Conservation (phyloP, 345 rosid species). For the Aquilaria malaccensis region DNA sequence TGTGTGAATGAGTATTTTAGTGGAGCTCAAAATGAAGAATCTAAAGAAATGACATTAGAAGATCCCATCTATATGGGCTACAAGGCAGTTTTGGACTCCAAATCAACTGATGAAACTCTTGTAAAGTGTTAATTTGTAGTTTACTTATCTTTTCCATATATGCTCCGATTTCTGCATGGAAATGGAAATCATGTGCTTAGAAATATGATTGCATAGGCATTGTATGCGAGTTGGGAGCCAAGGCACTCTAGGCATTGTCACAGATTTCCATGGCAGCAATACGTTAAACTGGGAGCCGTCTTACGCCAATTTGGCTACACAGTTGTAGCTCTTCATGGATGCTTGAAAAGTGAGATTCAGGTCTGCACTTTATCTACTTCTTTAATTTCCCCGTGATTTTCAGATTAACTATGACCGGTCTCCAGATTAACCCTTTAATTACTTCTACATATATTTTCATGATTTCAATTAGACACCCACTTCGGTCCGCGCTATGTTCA, state of each 20-base stretch:
- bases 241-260: conserved; percentile 49
- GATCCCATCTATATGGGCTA: conserved; percentile 69
- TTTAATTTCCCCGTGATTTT: background rate
- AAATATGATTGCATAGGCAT: conserved; percentile 32
- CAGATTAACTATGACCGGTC: too few relatives aligned
- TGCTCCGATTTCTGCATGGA: background rate
- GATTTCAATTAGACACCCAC: conserved; percentile 42
- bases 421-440: background rate
- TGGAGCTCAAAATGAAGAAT: conserved; percentile 21
- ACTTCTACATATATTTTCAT: background rate
- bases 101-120: conserved; percentile 66
- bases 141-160: background rate
- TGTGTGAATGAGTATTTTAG: conserved; percentile 66
- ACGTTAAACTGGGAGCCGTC: conserved; percentile 69
- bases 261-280: conserved; percentile 70
- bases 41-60: conserved; percentile 24
- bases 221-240: conserved; percentile 88
- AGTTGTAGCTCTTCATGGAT: conserved; percentile 77
- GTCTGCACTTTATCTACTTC: conserved; percentile 19
- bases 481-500: conserved; percentile 57
- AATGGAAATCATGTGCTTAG: background rate
- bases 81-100: conserved; percentile 69
- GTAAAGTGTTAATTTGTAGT: conserved; percentile 23
- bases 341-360: conserved; percentile 78
- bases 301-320: conserved; percentile 83